Conservation (phyloP, 441 rosid genomes). For the Hypseocharis bilobata region DNA sequence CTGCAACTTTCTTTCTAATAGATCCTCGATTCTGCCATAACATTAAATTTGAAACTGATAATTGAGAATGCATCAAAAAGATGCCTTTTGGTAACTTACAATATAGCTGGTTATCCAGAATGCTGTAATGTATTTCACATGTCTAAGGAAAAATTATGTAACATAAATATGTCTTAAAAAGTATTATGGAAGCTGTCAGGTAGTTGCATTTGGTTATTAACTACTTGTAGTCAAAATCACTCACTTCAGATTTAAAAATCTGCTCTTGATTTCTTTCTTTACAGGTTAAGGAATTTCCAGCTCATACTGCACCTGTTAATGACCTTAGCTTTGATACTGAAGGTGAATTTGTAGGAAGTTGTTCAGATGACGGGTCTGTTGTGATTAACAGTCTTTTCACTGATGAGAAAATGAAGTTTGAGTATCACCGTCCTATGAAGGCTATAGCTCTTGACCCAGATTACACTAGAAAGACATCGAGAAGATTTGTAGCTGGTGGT, state of each 20-base stretch:
- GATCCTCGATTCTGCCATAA: neutral
- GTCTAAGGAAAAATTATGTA: neutral
- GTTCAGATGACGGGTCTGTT: slow-evolving; percentile 96
- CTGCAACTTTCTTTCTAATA: neutral
- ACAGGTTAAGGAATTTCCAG: slow-evolving; percentile 72
- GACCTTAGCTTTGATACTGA: slow-evolving; percentile 84
- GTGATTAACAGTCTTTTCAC: slow-evolving; percentile 84
- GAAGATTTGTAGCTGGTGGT: slow-evolving; percentile 91
- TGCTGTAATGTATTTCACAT: neutral
- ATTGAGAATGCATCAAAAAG: neutral
- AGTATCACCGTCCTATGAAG: slow-evolving; percentile 95
- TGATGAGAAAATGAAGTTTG: slow-evolving; percentile 79
- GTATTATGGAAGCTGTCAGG: neutral
- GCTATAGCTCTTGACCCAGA: slow-evolving; percentile 87
- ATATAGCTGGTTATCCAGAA: neutral
- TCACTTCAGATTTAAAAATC: slow-evolving; percentile 12
- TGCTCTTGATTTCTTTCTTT: slow-evolving; percentile 16
- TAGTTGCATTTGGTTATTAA: slow-evolving; percentile 1
- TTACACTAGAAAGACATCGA: slow-evolving; percentile 57
- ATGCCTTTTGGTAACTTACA: neutral
- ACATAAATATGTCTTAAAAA: neutral
- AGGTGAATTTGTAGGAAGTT: slow-evolving; percentile 92
- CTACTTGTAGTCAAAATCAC: neutral
- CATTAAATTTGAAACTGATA: neutral
- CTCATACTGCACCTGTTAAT: slow-evolving; percentile 80